Evolutionary conservation across 495 filamentous ascomycete species (phyloP), one percentile per base, ranked within the genome.

Genomic region (Geoglossum glabrum): DNA sequence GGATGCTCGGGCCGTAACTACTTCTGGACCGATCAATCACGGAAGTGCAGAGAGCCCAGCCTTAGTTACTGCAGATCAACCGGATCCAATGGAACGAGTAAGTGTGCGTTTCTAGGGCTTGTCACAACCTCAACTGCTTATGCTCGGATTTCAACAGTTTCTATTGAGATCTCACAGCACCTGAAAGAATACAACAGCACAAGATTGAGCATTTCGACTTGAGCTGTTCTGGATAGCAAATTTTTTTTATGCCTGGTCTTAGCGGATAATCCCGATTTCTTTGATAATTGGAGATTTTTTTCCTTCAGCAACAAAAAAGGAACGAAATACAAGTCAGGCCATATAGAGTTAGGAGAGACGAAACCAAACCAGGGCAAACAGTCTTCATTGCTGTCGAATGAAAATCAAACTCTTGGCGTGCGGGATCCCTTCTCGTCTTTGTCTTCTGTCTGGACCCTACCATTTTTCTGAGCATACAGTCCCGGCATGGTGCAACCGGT

Each of bases 31-130:
- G 28, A 69, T 80, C 56, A 68, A 62, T 45, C 63, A 70, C 9
- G 74, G 72, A 17, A 77, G 71, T 56, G 65, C 76, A 25, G 79
- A 80, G 19, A 87, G 82, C 69, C 82, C 83, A 11, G 70, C 71
- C 40, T 67, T 82, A 34, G 74, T 79, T 25, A 70, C 81, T 55
- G 74, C 75, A 59, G 79, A 81, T 57, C 74, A 77, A 64, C 76
- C 79, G 33, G 81, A 89, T 74, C 78, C 83, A 43, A 69, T 87
- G 67, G 81, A 82, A 52, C 49, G 49, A 52, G 49, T 52, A 52
- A 52, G 49, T 52, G 49, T 30, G 11, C 49, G 23, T 31, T 52
- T 52, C 49, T 52, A 52, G 49, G 49, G 9, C 49, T 28, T 27
- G 23, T 52, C 49, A 52, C 49, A 21, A 52, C 49, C 15, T 52